Conservation (phyloP, 345 rosid genomes). For the Eucalyptus caleyi region DNA sequence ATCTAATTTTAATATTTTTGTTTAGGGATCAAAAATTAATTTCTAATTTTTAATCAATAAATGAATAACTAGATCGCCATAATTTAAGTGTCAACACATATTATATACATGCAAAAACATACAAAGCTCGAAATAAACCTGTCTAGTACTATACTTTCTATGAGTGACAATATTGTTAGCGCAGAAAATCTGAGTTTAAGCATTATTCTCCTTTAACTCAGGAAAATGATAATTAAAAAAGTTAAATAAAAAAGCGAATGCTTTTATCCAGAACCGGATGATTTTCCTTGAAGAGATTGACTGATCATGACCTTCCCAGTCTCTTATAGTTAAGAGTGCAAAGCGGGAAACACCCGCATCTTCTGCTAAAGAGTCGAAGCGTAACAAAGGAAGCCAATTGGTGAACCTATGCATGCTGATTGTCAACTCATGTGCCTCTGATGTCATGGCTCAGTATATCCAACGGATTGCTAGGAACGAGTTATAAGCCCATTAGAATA, state of each 20-base stretch:
- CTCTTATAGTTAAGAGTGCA: background rate
- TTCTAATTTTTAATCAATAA: no score
- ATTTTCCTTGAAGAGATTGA: background rate
- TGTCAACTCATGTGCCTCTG: background rate
- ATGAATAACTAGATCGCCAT: fast-evolving
- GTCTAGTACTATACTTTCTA: background rate
- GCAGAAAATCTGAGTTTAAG: background rate
- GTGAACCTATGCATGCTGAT: background rate
- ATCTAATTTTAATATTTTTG: no score
- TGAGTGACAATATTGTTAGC: background rate
- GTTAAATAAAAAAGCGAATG: background rate
- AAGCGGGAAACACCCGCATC: background rate
- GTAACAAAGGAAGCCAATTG: background rate
- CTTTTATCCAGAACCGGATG: background rate
- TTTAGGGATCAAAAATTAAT: no score
- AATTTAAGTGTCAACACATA: no score
- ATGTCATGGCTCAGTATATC: background rate
- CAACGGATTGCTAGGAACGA: background rate
- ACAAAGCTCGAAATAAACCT: background rate
- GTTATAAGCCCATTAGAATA: background rate
- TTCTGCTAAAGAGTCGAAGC: background rate
- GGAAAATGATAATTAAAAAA: background rate
- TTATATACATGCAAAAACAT: background rate
- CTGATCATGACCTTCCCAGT: background rate
- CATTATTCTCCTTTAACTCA: background rate